Evolutionary conservation across 768 basidiomycete species (phyloP).

Genomic region (Tulasnella sp.): DNA sequence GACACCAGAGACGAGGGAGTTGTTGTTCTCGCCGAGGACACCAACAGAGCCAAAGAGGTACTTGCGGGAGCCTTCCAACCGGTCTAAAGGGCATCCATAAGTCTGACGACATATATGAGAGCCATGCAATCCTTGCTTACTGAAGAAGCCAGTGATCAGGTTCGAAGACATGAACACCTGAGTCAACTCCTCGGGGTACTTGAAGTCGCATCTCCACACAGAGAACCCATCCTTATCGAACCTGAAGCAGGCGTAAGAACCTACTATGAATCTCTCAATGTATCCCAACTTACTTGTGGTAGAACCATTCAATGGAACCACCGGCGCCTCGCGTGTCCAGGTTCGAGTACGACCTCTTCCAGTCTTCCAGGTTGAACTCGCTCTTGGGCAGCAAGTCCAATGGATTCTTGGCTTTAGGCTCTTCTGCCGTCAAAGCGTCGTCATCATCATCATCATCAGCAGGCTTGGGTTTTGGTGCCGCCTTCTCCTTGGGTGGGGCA

Average conservation of each 20-base stretch:
- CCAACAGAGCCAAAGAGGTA: conserved; percentile 70
- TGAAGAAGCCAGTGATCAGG: conserved; percentile 92
- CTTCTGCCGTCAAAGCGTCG: conserved; percentile 62
- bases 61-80: conserved; percentile 92
- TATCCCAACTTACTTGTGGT: conserved; percentile 58
- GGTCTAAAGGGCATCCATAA: conserved; percentile 40
- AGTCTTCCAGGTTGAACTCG: conserved; percentile 76
- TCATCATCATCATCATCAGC: conserved; percentile 47
- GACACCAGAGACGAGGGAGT: conserved; percentile 70
- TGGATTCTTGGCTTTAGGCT: conserved; percentile 91
- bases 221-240: conserved; percentile 85
- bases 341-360: conserved; percentile 98
- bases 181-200: conserved; percentile 91
- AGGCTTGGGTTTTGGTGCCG: conserved; percentile 35
- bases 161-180: conserved; percentile 91
- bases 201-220: conserved; percentile 81
- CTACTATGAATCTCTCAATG: not conserved
- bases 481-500: conserved; percentile 14
- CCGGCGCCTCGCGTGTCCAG: conserved; percentile 80
- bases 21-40: conserved; percentile 71
- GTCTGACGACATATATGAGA: not conserved
- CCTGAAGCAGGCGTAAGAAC: conserved; percentile 32
- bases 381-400: conserved; percentile 74
- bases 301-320: conserved; percentile 92
- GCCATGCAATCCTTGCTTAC: conserved; percentile 20